Base-by-base conservation (phyloP, 805 yeast species). In the Myxozyma melibiosi region DNA sequence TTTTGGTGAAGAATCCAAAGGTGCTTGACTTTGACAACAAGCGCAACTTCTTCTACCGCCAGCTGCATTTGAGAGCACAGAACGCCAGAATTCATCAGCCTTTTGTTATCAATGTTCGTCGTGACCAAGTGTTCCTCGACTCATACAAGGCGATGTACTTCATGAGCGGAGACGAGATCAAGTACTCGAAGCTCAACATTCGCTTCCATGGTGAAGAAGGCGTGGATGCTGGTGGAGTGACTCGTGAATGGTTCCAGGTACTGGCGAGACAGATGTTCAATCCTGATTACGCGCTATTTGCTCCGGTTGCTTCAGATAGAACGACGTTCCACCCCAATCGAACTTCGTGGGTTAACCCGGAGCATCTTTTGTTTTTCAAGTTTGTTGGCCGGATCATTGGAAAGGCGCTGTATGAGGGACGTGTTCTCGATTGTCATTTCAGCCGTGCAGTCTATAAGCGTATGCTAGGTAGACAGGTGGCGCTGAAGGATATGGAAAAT, bases 221-320 rank as follows among this genome's bases (percentile, higher is more conserved):
- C 65, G 88, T 94, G 47, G 99, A 94, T 77, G 99, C 96, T 2
- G 99, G 99, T 65, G 99, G 99, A 39, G 85, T 94, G 14, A 88
- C 97, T 0, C 79, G 99, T 67, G 99, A 94, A 71, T 94, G 99
- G 99, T 91, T 86, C 68, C 97, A 91, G 70, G 96, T 91, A 4
- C 73, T 94, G 45, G 84, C 97, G 0, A 79, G 97, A 61, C 97
- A 92, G 70, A 91, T 94, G 89, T 90, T 94, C 74, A 90, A 92
- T 69, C 95, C 98, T 0, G 96, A 90, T 67, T 90, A 90, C 74
- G 97, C 96, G 0, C 74, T 94, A 61, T 94, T 92, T 70, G 78
- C 86, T 0, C 96, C 98, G 0, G 96, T 90, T 42, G 88, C 96
- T 0, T 82, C 96, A 6, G 98, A 92, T 67, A 85, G 85, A 62